Percentiles rank a stretch among this genome's conserved stretches.
Conservation (phyloP, 495 filamentous ascomycete genomes). For the Penicillium pulvis region DNA sequence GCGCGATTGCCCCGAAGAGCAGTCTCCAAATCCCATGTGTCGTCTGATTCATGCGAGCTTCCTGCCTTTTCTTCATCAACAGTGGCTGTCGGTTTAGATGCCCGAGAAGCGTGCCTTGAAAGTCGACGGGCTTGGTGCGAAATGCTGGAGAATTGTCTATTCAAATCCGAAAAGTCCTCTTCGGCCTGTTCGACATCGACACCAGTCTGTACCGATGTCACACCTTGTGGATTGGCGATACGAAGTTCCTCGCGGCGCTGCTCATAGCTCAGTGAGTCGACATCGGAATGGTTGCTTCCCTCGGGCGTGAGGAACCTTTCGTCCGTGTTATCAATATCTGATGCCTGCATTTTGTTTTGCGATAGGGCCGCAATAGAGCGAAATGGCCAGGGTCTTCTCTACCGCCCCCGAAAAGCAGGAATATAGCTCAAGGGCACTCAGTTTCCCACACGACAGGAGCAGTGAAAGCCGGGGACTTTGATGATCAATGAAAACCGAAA, state of each 20-base stretch:
- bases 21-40: conserved; percentile 70
- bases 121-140: conserved; percentile 56
- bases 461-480: background rate
- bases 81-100: conserved; percentile 39
- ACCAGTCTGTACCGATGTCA: conserved; percentile 46
- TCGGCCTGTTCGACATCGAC: conserved; percentile 74
- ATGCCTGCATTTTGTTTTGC: background rate
- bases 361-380: background rate
- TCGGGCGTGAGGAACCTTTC: conserved; percentile 22
- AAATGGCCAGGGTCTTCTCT: background rate
- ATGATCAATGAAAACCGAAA: background rate
- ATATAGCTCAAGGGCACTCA: background rate
- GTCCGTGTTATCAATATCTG: conserved; percentile 11
- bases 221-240: conserved; percentile 45
- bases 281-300: conserved; percentile 29
- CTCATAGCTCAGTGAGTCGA: conserved; percentile 33
- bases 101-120: conserved; percentile 40
- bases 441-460: background rate
- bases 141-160: conserved; percentile 67
- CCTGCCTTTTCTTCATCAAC: conserved; percentile 54
- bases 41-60: conserved; percentile 49
- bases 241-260: conserved; percentile 34
- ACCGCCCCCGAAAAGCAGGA: background rate
- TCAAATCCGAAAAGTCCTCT: conserved; percentile 75
- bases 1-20: conserved; percentile 67